A percentile compares a stretch with the other conserved stretches of the same genome.
phyloP scores from a whole-genome alignment of 2,329 filamentous ascomycete genomes.

The Curvularia spicifera region DNA sequence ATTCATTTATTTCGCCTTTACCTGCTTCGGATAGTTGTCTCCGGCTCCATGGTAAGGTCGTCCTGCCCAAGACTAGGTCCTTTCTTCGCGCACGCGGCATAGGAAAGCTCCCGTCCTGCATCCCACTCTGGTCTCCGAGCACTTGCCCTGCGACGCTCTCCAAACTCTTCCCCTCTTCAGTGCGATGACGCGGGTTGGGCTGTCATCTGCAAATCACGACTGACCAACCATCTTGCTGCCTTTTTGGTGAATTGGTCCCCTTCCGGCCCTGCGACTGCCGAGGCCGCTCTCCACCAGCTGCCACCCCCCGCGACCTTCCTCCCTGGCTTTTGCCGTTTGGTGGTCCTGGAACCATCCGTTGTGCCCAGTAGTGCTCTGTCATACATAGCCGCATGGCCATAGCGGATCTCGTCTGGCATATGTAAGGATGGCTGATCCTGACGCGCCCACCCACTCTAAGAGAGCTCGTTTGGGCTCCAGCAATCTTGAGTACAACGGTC shows the following conservation, averaged over 20 bases:
- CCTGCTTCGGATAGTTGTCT: slow-evolving; percentile 45
- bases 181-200: slow-evolving; percentile 48
- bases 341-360: slow-evolving; percentile 29
- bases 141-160: slow-evolving; percentile 46
- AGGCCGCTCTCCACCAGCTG: slow-evolving; percentile 36
- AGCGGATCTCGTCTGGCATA: slow-evolving; percentile 45
- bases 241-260: slow-evolving; percentile 37
- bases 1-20: slow-evolving; percentile 36
- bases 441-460: slow-evolving; percentile 47
- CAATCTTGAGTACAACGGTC: slow-evolving; percentile 45
- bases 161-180: slow-evolving; percentile 41
- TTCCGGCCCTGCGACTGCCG: slow-evolving; percentile 41
- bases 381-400: slow-evolving; percentile 50
- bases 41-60: slow-evolving; percentile 49
- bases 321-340: slow-evolving; percentile 38
- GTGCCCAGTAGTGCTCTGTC: slow-evolving; percentile 29
- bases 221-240: slow-evolving; percentile 39
- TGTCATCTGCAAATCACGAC: slow-evolving; percentile 33
- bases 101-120: slow-evolving; percentile 40
- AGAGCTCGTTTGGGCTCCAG: slow-evolving; percentile 49
- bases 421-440: slow-evolving; percentile 51
- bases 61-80: slow-evolving; percentile 40
- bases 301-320: slow-evolving; percentile 27
- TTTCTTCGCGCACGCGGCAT: slow-evolving; percentile 39
- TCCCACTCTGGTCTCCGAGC: slow-evolving; percentile 38